Evolutionary conservation across 2,329 filamentous ascomycete species (phyloP).

Genomic region (Colletotrichum acutatum): DNA sequence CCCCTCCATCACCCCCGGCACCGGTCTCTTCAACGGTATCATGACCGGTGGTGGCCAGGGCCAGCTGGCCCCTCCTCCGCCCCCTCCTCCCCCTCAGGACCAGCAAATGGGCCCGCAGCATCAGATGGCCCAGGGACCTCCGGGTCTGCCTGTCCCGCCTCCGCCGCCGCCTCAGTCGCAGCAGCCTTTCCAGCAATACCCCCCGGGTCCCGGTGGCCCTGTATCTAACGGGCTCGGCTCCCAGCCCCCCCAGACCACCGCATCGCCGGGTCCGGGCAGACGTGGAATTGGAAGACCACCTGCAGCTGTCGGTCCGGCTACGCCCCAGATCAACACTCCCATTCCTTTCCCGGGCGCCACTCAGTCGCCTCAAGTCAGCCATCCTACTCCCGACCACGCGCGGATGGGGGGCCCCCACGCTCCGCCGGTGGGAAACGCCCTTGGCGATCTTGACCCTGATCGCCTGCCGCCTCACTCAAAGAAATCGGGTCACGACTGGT

Average conservation of each 20-base stretch:
- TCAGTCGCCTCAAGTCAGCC: conserved; percentile 87
- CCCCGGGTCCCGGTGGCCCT: conserved; percentile 62
- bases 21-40: conserved; percentile 93
- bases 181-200: conserved; percentile 79
- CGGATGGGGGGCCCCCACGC: conserved; percentile 59
- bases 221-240: conserved; percentile 79
- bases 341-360: conserved; percentile 86
- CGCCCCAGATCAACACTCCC: conserved; percentile 90
- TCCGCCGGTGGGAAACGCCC: conserved; percentile 66
- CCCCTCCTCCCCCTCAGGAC: conserved; percentile 68
- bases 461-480: conserved; percentile 87
- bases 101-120: conserved; percentile 65
- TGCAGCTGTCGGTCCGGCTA: conserved; percentile 76
- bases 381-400: conserved; percentile 79
- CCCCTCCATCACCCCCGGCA: conserved; percentile 90
- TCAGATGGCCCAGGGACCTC: conserved; percentile 79
- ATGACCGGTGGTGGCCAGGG: conserved; percentile 91
- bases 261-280: conserved; percentile 87
- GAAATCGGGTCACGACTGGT: conserved; percentile 92
- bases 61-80: conserved; percentile 84
- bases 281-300: conserved; percentile 75
- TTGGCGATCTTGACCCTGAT: conserved; percentile 89
- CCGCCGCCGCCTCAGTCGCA: conserved; percentile 71
- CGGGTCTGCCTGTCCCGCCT: conserved; percentile 68
- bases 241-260: conserved; percentile 85